Conservation (phyloP, 2,329 filamentous ascomycete genomes). For the Alternaria sp. region DNA sequence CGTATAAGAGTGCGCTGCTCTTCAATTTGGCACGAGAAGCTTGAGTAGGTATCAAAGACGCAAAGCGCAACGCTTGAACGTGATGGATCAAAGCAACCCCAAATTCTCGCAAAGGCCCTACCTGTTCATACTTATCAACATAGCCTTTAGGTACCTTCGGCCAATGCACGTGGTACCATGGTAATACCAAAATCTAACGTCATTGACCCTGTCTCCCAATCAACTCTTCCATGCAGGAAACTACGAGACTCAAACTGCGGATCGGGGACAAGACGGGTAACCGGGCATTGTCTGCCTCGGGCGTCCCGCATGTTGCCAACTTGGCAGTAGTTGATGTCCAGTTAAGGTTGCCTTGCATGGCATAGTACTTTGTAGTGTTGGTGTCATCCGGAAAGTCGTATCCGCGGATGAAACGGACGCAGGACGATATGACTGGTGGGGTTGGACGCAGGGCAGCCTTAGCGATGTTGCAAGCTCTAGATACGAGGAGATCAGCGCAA, state of each 20-base stretch:
- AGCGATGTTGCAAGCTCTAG: constrained; percentile 2
- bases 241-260: constrained; percentile 2
- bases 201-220: constrained; percentile 22
- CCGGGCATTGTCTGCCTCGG: constrained; percentile 17
- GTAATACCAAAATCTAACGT: constrained; percentile 8
- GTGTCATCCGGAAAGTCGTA: constrained; percentile 11
- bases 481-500: constrained; percentile 14
- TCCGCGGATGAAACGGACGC: constrained; percentile 5
- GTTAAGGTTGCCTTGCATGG: constrained; percentile 18
- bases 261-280: constrained; percentile 16
- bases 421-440: constrained; percentile 11
- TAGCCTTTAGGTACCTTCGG: background rate
- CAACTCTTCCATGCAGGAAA: constrained; percentile 5
- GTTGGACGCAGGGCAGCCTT: constrained; percentile 13
- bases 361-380: constrained; percentile 5
- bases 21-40: background rate
- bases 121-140: constrained; percentile 9
- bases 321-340: constrained; percentile 22
- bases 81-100: background rate
- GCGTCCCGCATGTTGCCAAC: constrained; percentile 5
- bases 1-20: constrained; percentile 5
- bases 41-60: background rate
- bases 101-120: background rate
- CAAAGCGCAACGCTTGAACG: background rate
- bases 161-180: constrained; percentile 8